Conservation (phyloP, 1,284 basidiomycete genomes). For the Sanguinoderma infundibulare region DNA sequence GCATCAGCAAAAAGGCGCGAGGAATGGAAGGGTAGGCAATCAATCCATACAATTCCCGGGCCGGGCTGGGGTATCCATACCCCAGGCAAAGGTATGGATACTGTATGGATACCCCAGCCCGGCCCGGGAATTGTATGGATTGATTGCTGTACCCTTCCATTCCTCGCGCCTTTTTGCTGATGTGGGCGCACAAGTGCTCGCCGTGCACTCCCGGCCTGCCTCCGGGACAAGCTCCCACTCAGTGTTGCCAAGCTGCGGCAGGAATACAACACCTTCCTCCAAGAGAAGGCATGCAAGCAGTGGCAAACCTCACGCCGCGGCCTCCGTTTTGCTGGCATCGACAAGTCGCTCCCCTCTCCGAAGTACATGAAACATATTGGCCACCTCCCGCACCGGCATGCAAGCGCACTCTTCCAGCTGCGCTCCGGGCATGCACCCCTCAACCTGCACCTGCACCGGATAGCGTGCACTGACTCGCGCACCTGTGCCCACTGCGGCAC, state of each 20-base stretch:
- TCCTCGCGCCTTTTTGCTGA: too few relatives aligned
- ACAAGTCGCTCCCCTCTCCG: constrained; percentile 16
- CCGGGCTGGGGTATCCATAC: too few relatives aligned
- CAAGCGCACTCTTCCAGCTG: constrained; percentile 34
- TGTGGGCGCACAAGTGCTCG: constrained; percentile 2
- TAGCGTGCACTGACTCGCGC: constrained; percentile 18
- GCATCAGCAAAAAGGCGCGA: constrained; percentile 3
- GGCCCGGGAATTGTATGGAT: too few relatives aligned
- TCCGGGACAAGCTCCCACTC: constrained; percentile 18
- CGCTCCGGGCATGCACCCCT: constrained; percentile 35
- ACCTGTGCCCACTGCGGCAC: constrained; percentile 31
- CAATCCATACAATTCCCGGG: too few relatives aligned
- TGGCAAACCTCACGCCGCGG: constrained; percentile 7
- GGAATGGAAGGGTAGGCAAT: not conserved
- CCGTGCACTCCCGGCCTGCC: constrained; percentile 4
- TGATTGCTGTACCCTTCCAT: too few relatives aligned
- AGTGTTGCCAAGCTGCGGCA: not conserved
- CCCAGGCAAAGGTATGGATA: too few relatives aligned
- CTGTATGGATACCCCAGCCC: too few relatives aligned
- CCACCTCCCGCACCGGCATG: constrained; percentile 13
- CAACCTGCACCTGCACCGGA: constrained; percentile 31
- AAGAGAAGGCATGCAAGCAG: not conserved
- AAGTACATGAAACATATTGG: not conserved
- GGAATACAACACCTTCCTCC: not conserved
- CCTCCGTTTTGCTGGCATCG: not conserved